Base-by-base conservation (phyloP, 805 yeast genomes). In the Ogataea pilisensis region DNA sequence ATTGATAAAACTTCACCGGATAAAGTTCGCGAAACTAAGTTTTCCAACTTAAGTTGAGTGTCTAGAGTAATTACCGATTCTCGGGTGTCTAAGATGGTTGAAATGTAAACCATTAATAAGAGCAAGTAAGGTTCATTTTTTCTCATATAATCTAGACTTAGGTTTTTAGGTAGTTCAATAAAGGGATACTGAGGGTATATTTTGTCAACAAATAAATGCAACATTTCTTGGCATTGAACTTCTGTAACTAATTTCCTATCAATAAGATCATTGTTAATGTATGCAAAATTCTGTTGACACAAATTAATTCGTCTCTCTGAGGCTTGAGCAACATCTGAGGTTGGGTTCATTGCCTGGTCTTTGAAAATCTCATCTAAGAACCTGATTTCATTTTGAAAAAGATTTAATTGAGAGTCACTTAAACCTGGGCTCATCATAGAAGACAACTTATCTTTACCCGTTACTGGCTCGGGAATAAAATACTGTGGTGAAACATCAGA, bases 1-100 rank as follows among this genome's bases (percentile, higher is more conserved):
- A 75, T 68, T 8, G 82, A 70, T 61, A 88, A 61, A 9, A 82
- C 72, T 53, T 87, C 90, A 37, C 73, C 64, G 9, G 78, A 58
- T 13, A 80, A 54, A 21, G 76, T 55, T 51, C 69, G 68, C 17
- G 78, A 57, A 14, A 83, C 76, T 40, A 73, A 68, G 46, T 72
- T 70, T 54, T 83, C 80, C 29, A 82, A 56, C 29, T 62, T 59
- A 48, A 80, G 55, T 31, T 74, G 71, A 9, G 59, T 58, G 18
- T 73, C 77, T 7, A 63, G 46, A 21, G 70, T 64, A 1, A 56
- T 47, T 9, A 44, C 46, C 1, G 50, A 49, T 11, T 56, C 47
- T 22, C 45, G 51, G 4, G 22, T 57, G 22, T 69, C 61, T 9
- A 72, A 61, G 20, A 73, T 58, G 1, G 83, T 75, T 1, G 85